These are phyloP conservation scores for Immersiella caudata DNA, from an alignment of 495 filamentous ascomycete genomes.

Conservation along the genomic window DNA sequence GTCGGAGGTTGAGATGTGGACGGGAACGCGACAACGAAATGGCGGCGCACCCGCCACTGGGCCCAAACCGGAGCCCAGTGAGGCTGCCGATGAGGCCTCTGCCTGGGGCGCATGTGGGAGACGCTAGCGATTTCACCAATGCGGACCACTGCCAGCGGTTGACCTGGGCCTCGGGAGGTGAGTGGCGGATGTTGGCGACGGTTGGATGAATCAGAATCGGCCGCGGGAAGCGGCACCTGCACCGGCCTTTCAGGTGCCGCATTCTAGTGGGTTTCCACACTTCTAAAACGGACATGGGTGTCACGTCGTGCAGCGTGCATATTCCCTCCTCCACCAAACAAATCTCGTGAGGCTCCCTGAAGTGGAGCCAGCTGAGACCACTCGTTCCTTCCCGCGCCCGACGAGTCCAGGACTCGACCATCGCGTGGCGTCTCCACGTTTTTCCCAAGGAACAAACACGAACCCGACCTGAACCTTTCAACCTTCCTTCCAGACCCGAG, in stretches of 20 bases:
- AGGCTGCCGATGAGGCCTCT: conserved; percentile 11
- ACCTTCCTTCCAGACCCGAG: background rate
- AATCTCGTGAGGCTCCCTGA: conserved; percentile 9
- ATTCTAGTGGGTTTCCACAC: background rate
- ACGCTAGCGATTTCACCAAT: conserved; percentile 5
- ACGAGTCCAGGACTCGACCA: conserved; percentile 5
- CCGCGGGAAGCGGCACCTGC: conserved; percentile 3
- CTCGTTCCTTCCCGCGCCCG: background rate
- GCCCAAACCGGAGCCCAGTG: background rate
- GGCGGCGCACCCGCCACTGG: background rate
- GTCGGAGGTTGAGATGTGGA: background rate
- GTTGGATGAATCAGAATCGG: conserved; percentile 1
- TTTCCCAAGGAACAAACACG: background rate
- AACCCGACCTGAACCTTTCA: background rate
- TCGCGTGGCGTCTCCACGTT: background rate
- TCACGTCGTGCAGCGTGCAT: background rate
- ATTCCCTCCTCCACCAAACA: conserved; percentile 11
- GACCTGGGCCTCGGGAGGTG: background rate
- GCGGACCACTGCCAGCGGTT: background rate
- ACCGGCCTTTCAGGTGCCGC: background rate
- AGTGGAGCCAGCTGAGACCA: conserved; percentile 6
- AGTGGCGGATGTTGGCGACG: background rate
- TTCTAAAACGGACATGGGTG: background rate
- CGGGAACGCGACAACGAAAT: background rate
- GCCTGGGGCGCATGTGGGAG: conserved; percentile 8